Evolutionary conservation across 345 rosid genomes (phyloP).

Genomic region (Linum tenue): DNA sequence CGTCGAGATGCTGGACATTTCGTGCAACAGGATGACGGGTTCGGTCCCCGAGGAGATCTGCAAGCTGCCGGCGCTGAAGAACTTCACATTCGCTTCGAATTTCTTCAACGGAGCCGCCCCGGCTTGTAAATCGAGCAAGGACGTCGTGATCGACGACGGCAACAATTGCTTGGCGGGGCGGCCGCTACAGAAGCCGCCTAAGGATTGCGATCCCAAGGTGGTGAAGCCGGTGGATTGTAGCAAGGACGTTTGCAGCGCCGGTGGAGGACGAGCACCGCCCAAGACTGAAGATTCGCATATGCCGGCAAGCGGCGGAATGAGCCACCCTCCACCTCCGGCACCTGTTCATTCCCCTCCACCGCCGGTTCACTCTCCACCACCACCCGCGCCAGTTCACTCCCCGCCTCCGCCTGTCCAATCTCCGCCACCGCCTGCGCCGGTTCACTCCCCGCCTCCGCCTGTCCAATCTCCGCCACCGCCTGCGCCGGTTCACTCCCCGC

Average conservation of each 20-base stretch:
- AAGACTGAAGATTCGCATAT: background rate
- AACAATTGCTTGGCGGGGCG: constrained; percentile 38
- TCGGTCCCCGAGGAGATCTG: constrained; percentile 18
- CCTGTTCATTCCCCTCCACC: constrained; percentile 17
- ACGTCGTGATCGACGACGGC: constrained; percentile 12
- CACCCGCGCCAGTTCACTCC: constrained; percentile 20
- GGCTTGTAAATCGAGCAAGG: constrained; percentile 10
- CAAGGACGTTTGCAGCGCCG: constrained; percentile 24
- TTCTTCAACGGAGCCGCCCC: constrained; percentile 21
- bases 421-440: background rate
- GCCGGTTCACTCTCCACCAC: constrained; percentile 14
- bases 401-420: constrained; percentile 19
- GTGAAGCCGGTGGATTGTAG: constrained; percentile 45
- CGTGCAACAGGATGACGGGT: constrained; percentile 19
- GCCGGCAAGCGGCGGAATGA: background rate
- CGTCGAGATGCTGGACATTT: constrained; percentile 17
- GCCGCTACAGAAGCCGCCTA: constrained; percentile 35
- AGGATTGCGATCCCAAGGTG: constrained; percentile 30
- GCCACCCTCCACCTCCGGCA: background rate
- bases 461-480: background rate
- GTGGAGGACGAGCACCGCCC: background rate
- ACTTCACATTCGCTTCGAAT: constrained; percentile 21
- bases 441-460: background rate
- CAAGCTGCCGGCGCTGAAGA: constrained; percentile 11
- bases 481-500: background rate